phyloP scores from a whole-genome alignment of 805 yeast species.

The Lipomyces sp. region DNA sequence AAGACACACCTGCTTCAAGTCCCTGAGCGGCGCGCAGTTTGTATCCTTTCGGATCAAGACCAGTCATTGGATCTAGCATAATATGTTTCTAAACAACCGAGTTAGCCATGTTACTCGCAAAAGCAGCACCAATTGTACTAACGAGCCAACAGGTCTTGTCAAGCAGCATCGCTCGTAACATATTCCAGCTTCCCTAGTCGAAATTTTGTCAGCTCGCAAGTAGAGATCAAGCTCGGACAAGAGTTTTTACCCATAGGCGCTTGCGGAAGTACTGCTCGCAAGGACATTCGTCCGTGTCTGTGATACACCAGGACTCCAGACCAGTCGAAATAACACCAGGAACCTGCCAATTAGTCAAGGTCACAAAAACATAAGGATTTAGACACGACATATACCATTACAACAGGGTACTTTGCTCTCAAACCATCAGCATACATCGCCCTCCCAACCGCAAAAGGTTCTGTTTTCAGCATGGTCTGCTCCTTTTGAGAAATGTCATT shows the following conservation, averaged over 20 bases:
- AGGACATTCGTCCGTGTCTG: conserved; percentile 79
- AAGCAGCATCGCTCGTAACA: conserved; percentile 88
- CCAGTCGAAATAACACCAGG: conserved; percentile 98
- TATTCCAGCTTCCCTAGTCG: conserved; percentile 78
- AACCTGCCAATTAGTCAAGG: conserved; percentile 46
- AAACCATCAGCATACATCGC: conserved; percentile 59
- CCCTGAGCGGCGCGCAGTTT: conserved; percentile 91
- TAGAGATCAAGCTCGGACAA: neutral
- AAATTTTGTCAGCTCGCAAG: neutral
- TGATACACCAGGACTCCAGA: conserved; percentile 88
- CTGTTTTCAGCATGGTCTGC: conserved; percentile 53
- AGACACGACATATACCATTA: conserved; percentile 51
- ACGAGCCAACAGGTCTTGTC: conserved; percentile 90
- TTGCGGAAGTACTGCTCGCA: conserved; percentile 84
- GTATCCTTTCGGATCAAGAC: conserved; percentile 85
- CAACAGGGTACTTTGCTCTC: conserved; percentile 71
- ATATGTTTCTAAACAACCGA: conserved; percentile 60
- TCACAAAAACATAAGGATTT: neutral
- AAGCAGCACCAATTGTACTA: neutral
- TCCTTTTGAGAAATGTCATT: conserved; percentile 55
- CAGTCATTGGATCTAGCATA: conserved; percentile 87
- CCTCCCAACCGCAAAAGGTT: conserved; percentile 87
- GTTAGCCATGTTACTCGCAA: neutral
- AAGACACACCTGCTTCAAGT: conserved; percentile 65
- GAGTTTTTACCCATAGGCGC: conserved; percentile 66